phyloP scores from a whole-genome alignment of 208 protist species.

The Trypanosoma mega region DNA sequence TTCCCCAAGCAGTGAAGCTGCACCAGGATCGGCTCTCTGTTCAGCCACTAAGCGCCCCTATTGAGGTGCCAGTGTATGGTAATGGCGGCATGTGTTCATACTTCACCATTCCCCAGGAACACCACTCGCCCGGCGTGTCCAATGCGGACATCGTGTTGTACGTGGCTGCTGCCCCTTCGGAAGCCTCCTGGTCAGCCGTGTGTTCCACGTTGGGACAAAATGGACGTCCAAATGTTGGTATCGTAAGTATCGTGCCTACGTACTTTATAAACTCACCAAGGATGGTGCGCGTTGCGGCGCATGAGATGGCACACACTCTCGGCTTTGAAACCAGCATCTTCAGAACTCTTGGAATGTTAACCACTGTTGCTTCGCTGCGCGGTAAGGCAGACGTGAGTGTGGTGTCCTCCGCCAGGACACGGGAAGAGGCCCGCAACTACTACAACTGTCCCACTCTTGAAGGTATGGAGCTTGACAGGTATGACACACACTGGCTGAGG shows the following conservation, averaged over 20 bases:
- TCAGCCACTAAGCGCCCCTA: conserved; percentile 14
- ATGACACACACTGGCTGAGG: conserved; percentile 83
- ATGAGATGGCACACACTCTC: conserved; percentile 81
- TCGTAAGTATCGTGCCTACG: conserved; percentile 39
- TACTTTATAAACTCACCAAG: conserved; percentile 21
- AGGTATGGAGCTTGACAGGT: conserved; percentile 66
- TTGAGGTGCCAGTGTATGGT: conserved; percentile 12
- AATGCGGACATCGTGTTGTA: conserved; percentile 60
- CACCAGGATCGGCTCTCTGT: conserved; percentile 46
- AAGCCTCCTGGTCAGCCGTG: too few relatives aligned
- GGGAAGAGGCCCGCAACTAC: conserved; percentile 31
- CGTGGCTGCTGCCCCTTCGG: conserved; percentile 39
- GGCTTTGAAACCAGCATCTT: conserved; percentile 30
- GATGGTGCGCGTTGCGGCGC: conserved; percentile 34
- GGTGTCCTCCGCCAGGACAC: conserved; percentile 36
- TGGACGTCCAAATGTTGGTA: conserved; percentile 29
- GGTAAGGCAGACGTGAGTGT: conserved; percentile 23
- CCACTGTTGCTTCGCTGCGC: conserved; percentile 19
- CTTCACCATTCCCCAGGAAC: conserved; percentile 39
- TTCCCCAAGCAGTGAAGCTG: conserved; percentile 36
- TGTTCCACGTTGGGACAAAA: conserved; percentile 23
- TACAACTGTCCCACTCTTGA: conserved; percentile 53
- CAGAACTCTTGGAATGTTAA: neutral
- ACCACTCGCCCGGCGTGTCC: conserved; percentile 32
- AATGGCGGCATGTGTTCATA: neutral